These are phyloP conservation scores for Candida yuanshanica DNA, from an alignment of 805 yeast species.

Conservation along the genomic window DNA sequence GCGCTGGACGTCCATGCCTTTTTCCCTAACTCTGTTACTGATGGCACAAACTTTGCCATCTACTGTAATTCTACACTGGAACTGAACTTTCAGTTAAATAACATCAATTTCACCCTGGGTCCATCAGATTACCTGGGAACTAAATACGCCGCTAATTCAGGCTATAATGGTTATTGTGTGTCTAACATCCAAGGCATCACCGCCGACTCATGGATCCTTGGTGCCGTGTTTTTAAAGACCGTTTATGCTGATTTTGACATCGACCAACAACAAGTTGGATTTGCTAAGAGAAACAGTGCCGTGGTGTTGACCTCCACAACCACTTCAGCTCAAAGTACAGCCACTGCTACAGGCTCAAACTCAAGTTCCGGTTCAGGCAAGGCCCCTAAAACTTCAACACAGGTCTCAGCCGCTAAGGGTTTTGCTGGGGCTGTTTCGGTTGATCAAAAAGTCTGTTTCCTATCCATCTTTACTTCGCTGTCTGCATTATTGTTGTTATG, in stretches of 20 bases:
- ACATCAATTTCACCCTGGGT: constrained; percentile 38
- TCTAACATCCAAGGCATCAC: constrained; percentile 59
- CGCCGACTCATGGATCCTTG: constrained; percentile 51
- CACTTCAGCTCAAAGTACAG: constrained; percentile 1
- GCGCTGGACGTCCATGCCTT: constrained; percentile 49
- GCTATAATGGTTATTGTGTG: constrained; percentile 48
- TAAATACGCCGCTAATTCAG: constrained; percentile 32
- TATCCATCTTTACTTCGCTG: background rate
- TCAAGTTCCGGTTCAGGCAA: no score
- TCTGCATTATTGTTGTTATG: background rate
- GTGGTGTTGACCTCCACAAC: constrained; percentile 23
- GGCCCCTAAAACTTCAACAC: no score
- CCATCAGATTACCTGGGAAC: constrained; percentile 44
- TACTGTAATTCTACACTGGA: constrained; percentile 44
- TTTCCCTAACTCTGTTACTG: constrained; percentile 44
- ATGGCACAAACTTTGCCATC: constrained; percentile 59
- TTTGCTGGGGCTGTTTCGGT: background rate
- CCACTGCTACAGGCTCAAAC: background rate
- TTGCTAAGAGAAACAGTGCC: constrained; percentile 39
- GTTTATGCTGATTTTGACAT: constrained; percentile 56
- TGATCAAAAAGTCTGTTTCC: background rate
- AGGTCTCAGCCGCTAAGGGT: background rate
- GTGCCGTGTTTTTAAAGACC: constrained; percentile 52
- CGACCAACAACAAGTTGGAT: constrained; percentile 43
- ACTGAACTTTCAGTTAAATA: constrained; percentile 38